Percentiles rank a stretch among this genome's conserved stretches.
These are phyloP conservation scores for Vitis rupestris DNA, from an alignment of 164 flowering plant species.

Conservation along the genomic window DNA sequence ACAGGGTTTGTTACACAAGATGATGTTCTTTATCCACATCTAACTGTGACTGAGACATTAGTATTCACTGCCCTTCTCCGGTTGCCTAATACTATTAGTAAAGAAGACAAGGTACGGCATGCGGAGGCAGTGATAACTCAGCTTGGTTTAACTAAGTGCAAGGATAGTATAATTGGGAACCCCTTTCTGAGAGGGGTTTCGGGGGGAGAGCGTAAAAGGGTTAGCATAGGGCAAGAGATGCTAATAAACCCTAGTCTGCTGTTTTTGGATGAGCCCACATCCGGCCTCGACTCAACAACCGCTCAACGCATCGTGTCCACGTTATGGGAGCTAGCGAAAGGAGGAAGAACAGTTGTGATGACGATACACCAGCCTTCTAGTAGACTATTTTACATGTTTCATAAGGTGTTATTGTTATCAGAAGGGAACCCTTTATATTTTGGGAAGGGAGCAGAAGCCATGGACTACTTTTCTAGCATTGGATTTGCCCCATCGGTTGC, in stretches of 20 bases:
- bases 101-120: slow-evolving; percentile 41
- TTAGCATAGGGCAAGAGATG: slow-evolving; percentile 77
- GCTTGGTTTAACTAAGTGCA: slow-evolving; percentile 57
- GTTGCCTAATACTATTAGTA: slow-evolving; percentile 47
- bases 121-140: slow-evolving; percentile 52
- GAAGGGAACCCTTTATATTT: slow-evolving; percentile 67
- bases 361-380: slow-evolving; percentile 89
- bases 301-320: slow-evolving; percentile 66
- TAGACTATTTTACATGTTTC: slow-evolving; percentile 68
- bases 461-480: slow-evolving; percentile 61
- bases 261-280: slow-evolving; percentile 81
- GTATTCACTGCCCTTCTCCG: slow-evolving; percentile 75
- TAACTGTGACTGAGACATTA: slow-evolving; percentile 72
- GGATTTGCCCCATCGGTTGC: slow-evolving; percentile 54
- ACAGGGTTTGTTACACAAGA: slow-evolving; percentile 85
- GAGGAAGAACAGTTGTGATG: slow-evolving; percentile 63
- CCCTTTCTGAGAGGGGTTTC: slow-evolving; percentile 39
- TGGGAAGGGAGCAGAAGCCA: slow-evolving; percentile 54
- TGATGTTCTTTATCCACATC: slow-evolving; percentile 61
- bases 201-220: slow-evolving; percentile 54
- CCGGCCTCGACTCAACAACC: slow-evolving; percentile 77
- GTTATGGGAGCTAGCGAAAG: slow-evolving; percentile 49
- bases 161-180: slow-evolving; percentile 50
- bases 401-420: slow-evolving; percentile 62
- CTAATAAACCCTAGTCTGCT: slow-evolving; percentile 70